phyloP scores from a whole-genome alignment of 106 monocot species.

The Ottelia alismoides region DNA sequence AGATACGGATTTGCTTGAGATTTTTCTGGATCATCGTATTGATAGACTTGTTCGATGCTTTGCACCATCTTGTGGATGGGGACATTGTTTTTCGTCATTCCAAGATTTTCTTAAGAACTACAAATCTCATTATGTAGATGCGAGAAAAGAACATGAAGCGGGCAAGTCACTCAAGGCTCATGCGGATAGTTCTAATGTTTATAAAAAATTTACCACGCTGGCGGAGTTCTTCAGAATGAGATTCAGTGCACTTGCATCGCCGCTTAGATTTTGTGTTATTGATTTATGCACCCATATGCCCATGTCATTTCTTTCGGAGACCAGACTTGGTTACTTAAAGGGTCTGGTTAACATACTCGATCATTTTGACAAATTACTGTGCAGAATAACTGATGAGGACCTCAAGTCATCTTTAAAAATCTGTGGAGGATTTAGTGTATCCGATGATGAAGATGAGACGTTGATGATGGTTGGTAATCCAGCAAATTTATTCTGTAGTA shows the following conservation, averaged over 20 bases:
- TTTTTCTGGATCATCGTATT: conserved; percentile 16
- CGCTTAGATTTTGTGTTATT: conserved; percentile 13
- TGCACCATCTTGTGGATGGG: conserved; percentile 16
- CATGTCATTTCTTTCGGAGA: conserved; percentile 1
- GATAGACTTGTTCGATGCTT: conserved; percentile 5
- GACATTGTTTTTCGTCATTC: neutral
- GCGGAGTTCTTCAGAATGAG: neutral
- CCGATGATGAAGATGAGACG: neutral
- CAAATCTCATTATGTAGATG: conserved; percentile 12
- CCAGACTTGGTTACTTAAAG: conserved; percentile 11
- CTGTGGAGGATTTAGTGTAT: conserved; percentile 3
- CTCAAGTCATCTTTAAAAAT: neutral
- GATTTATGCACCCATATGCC: conserved; percentile 24
- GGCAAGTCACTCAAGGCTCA: neutral
- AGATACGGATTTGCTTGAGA: conserved; percentile 4
- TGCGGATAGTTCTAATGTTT: neutral
- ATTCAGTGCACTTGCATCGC: neutral
- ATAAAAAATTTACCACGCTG: neutral
- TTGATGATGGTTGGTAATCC: neutral
- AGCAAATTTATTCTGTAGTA: neutral
- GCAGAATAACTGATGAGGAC: neutral
- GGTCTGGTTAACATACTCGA: conserved; percentile 11
- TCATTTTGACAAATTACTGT: conserved; percentile 4
- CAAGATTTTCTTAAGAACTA: conserved; percentile 17
- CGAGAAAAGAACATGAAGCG: neutral